Evolutionary conservation across 1,139 yeast genomes (phyloP).

Genomic region (Debaryomyces psychrophilus): DNA sequence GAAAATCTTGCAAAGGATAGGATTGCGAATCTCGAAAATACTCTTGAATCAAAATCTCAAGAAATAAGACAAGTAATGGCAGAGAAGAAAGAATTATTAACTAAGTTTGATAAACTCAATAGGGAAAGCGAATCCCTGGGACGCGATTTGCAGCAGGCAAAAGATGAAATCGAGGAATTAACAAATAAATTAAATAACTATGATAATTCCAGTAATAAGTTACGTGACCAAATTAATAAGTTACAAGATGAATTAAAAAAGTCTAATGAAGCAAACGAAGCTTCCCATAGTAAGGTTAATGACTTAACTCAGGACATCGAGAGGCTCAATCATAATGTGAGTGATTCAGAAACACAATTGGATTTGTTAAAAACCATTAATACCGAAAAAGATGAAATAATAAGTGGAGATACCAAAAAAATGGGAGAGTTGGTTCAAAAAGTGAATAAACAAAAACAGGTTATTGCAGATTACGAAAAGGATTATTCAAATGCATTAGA

Average conservation of each 20-base stretch:
- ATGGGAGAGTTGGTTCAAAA: slow-evolving; percentile 27
- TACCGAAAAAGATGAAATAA: slow-evolving; percentile 27
- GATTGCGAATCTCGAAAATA: slow-evolving; percentile 24
- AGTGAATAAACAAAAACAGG: slow-evolving; percentile 20
- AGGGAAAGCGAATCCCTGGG: slow-evolving; percentile 3
- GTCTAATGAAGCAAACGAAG: slow-evolving; percentile 21
- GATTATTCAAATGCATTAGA: slow-evolving; percentile 12
- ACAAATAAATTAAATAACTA: slow-evolving; percentile 10
- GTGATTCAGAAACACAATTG: slow-evolving; percentile 15
- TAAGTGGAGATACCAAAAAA: slow-evolving; percentile 29
- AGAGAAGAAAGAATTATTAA: slow-evolving; percentile 19
- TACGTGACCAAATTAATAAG: slow-evolving; percentile 23
- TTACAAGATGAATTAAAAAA: slow-evolving; percentile 25
- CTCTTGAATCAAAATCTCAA: slow-evolving; percentile 14
- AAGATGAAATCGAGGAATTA: slow-evolving; percentile 23
- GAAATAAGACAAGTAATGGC: slow-evolving; percentile 14
- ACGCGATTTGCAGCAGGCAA: slow-evolving; percentile 15
- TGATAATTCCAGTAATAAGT: slow-evolving; percentile 19
- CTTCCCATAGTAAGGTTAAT: slow-evolving; percentile 24
- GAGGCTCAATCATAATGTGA: slow-evolving; percentile 11
- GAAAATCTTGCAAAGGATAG: slow-evolving; percentile 27
- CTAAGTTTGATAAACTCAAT: slow-evolving; percentile 17
- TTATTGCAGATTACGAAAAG: slow-evolving; percentile 15
- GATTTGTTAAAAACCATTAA: slow-evolving; percentile 13
- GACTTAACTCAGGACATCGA: slow-evolving; percentile 22